Conservation (phyloP, 2,329 filamentous ascomycete species). For the Cyphellophora attinorum region DNA sequence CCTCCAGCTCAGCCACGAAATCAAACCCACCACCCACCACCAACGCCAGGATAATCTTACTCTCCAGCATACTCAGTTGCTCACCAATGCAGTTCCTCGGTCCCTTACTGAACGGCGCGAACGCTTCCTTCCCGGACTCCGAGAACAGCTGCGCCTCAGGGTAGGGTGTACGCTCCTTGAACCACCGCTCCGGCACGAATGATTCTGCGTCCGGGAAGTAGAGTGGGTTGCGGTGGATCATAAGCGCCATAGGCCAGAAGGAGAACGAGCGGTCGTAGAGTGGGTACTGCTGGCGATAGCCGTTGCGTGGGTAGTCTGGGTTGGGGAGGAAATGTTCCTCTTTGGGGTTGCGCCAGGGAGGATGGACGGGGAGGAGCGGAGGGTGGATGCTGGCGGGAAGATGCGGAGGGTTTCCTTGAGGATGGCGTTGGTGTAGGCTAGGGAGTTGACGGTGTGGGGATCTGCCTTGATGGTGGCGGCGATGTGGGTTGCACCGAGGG, state of each 20-base stretch:
- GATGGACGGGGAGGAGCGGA: slow-evolving; percentile 11
- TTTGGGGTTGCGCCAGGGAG: neutral
- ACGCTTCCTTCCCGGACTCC: slow-evolving; percentile 34
- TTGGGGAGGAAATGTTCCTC: neutral
- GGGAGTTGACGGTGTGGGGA: slow-evolving; percentile 38
- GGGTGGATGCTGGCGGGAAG: slow-evolving; percentile 30
- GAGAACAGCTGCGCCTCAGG: slow-evolving; percentile 24
- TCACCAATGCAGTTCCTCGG: slow-evolving; percentile 49
- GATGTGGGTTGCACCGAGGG: slow-evolving; percentile 21
- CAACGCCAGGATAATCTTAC: slow-evolving; percentile 41
- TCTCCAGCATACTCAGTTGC: slow-evolving; percentile 44
- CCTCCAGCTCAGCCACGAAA: slow-evolving; percentile 32
- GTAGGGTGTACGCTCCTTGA: slow-evolving; percentile 14
- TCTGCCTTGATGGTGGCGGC: slow-evolving; percentile 29
- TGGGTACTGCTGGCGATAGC: slow-evolving; percentile 7
- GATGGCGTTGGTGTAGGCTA: slow-evolving; percentile 43
- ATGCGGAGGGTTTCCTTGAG: slow-evolving; percentile 46
- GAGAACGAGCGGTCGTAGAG: slow-evolving; percentile 10
- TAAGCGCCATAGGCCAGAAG: slow-evolving; percentile 15
- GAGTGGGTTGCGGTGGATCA: slow-evolving; percentile 28
- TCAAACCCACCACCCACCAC: slow-evolving; percentile 39
- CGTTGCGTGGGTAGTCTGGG: slow-evolving; percentile 4
- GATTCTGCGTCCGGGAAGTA: slow-evolving; percentile 35
- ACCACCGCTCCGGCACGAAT: slow-evolving; percentile 42
- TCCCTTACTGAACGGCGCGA: slow-evolving; percentile 47